Base-by-base conservation (phyloP, 306 rosid species). In the Fragaria iinumae region DNA sequence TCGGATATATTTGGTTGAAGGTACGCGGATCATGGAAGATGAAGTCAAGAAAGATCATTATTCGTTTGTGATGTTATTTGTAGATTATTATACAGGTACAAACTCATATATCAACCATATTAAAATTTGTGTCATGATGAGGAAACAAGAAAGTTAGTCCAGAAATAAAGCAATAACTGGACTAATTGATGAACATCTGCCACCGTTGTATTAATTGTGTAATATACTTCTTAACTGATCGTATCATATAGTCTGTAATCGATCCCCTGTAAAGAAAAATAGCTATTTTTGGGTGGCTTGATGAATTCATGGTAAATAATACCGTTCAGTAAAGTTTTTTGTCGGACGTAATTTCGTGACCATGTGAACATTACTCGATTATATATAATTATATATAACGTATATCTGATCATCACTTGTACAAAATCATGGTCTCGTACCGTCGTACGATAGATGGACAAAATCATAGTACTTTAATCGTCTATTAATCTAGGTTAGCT, bases 191-290 rank as follows among this genome's bases (percentile, higher is more conserved):
- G 64, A 76, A 41, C 69, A 76, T 48, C n/a, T 79, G 74, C 43
- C 67, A 39, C 44, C 75, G 17, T 17, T n/a, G 32, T 72, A 43
- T 82, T n/a, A n/a, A n/a, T n/a, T 80, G 52, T 21, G 71, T 18
- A 25, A 36, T 49, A 38, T 34, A 49, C 18, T 27, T 62, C 36
- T 8, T 4, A 60, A 27, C 4, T 69, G 20, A 36, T 75, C 69
- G 80, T 69, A 59, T 72, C 79, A 47, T 62, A 60, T 3, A 71
- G 49, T 34, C 64, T 71, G 75, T 52, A 71, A 71, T 55, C 44
- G 36, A 84, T 14, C 20, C 1, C 1, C 60, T 86, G 87, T 83
- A 86, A 65, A 84, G 86, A 65, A 27, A 67, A 71, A 76, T 11
- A 83, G 75, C 55, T 70, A 74, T 43, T 72, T 76, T 81, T 71